These are phyloP conservation scores for Gillenia trifoliata DNA, from an alignment of 306 rosid species.

Conservation along the genomic window DNA sequence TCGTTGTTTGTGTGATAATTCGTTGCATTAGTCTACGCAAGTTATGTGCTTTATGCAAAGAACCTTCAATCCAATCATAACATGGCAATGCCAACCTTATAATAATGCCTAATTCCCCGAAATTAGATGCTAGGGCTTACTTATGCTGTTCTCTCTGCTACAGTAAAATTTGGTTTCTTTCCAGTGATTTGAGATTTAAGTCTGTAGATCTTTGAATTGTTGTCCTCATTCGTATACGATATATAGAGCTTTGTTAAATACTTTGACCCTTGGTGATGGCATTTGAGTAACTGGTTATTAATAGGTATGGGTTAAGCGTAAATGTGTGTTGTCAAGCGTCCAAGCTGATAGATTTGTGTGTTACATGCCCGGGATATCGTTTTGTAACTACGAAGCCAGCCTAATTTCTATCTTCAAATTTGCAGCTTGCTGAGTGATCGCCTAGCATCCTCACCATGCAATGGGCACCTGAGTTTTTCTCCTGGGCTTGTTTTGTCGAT, in stretches of 20 bases:
- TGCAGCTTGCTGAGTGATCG: constrained; percentile 54
- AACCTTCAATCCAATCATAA: not conserved
- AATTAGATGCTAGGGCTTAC: not conserved
- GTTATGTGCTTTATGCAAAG: not conserved
- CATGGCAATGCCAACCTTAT: not conserved
- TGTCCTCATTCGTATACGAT: not conserved
- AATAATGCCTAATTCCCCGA: not conserved
- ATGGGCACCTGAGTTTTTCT: constrained; percentile 4
- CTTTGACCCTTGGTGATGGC: not conserved
- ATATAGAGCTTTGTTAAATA: not conserved
- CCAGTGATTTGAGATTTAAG: not conserved
- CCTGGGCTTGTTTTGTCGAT: constrained; percentile 4
- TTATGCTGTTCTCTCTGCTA: not conserved
- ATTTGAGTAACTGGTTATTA: too few species aligned
- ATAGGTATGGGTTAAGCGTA: too few species aligned
- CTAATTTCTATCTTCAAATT: not conserved
- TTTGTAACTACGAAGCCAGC: not conserved
- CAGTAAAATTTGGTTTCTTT: not conserved
- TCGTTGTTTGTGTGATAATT: not conserved
- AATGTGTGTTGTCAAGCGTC: not conserved
- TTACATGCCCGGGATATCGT: not conserved
- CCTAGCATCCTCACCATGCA: constrained; percentile 12
- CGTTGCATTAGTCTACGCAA: not conserved
- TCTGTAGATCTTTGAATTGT: not conserved
- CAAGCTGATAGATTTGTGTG: not conserved